Evolutionary conservation across 768 basidiomycete genomes (phyloP), one percentile per base, ranked within the genome.

Genomic region (Boletales sp.): DNA sequence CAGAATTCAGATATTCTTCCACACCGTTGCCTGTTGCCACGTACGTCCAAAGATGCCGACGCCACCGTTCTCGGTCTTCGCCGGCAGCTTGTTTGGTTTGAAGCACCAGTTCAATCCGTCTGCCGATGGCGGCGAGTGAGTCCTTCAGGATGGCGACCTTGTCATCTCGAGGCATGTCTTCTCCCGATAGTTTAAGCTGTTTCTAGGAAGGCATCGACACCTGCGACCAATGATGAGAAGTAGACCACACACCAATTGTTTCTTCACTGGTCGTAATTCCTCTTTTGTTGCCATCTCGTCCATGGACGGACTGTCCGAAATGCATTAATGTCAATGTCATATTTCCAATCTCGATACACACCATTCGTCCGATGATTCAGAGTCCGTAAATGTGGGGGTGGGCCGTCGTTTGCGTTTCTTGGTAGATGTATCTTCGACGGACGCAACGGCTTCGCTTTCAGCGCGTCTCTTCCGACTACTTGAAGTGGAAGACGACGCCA

Each of bases 311-410:
- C 93, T 94, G 40, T 24, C 15, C 35, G 37, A 9, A 2, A 18
- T 38, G 12, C 11, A 48, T 63, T 34, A 49, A 42, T 47, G 35
- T 43, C 43, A 47, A 47, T 30, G 24, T 12, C 21, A n/a, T 17
- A 29, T 34, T 19, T 29, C 32, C 43, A 41, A 34, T 37, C 40
- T 35, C 21, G n/a, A 45, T 18, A 77, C 87, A 52, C 66, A 93
- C 88, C 91, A 94, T 69, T 90, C 89, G 48, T 93, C 92, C 7
- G 89, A 90, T 9, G 91, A 91, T 52, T 88, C 91, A 3, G 94
- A 94, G 64, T 94, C 92, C 1, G 95, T 97, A 66, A 94, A 97
- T 14, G 91, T 94, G 4, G 95, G 94, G 6, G 94, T 97, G n/a
- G 93, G 87, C 61, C 92, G 82, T 57, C 93, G 83, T 69, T 97